Percentiles rank a stretch among this genome's conserved stretches.
phyloP scores from a whole-genome alignment of 768 basidiomycete genomes.

The Lactarius sanguifluus region DNA sequence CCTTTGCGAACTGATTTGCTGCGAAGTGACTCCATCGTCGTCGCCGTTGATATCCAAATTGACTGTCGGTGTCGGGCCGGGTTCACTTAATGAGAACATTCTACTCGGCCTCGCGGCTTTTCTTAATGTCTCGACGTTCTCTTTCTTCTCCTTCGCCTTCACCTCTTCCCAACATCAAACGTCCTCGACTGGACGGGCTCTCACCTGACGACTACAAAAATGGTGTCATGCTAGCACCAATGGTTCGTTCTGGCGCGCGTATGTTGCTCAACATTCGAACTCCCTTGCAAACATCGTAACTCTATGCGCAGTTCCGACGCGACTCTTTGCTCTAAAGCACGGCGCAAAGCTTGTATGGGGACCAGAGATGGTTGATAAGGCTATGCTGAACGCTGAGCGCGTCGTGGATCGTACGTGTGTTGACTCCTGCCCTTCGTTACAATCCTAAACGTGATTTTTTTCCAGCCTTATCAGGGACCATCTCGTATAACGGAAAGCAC shows the following conservation, averaged over 20 bases:
- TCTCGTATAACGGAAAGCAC: constrained; percentile 81
- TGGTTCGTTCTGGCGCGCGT: constrained; percentile 95
- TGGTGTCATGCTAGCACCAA: constrained; percentile 94
- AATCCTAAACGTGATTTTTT: constrained; percentile 11
- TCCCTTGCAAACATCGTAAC: not conserved
- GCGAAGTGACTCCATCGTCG: constrained; percentile 38
- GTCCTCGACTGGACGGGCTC: constrained; percentile 39
- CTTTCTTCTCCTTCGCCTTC: constrained; percentile 25
- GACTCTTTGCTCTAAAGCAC: constrained; percentile 84
- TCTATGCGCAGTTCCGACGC: constrained; percentile 66
- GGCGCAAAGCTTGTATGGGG: constrained; percentile 96
- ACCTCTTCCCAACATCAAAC: constrained; percentile 23
- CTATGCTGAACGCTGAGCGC: constrained; percentile 82
- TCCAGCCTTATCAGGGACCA: constrained; percentile 82
- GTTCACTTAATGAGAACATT: constrained; percentile 4
- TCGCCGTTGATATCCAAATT: not conserved
- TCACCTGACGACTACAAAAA: constrained; percentile 77
- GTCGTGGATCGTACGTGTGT: constrained; percentile 75
- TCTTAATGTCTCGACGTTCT: constrained; percentile 28
- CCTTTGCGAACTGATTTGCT: constrained; percentile 29
- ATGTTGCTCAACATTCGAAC: constrained; percentile 37
- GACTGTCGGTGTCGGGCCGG: not conserved
- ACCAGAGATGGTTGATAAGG: constrained; percentile 95
- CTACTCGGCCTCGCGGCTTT: not conserved
- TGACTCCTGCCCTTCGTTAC: not conserved